Evolutionary conservation across 192 early-diverging fungal genomes (phyloP).

Genomic region (Umbelopsis vinacea): DNA sequence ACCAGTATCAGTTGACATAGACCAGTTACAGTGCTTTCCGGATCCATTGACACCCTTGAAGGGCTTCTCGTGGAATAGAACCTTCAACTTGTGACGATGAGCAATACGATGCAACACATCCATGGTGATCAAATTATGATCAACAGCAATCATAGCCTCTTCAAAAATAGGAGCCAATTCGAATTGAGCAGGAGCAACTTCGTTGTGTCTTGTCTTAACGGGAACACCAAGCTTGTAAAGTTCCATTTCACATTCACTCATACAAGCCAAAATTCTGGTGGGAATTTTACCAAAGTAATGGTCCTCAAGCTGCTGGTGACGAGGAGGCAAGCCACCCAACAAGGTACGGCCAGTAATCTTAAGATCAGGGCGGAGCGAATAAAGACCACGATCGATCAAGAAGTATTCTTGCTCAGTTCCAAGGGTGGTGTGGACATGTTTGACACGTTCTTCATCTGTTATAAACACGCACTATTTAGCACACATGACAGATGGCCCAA

Average conservation of each 20-base stretch:
- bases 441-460: constrained; percentile 64
- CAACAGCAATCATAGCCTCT: constrained; percentile 92
- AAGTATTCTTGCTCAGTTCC: constrained; percentile 99
- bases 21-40: constrained; percentile 99
- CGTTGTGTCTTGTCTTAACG: constrained; percentile 99
- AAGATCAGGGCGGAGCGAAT: constrained; percentile 92
- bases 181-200: constrained; percentile 98
- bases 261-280: constrained; percentile 85
- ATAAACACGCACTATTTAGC: background rate
- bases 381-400: constrained; percentile 94
- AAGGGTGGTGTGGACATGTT: constrained; percentile 88
- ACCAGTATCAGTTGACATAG: constrained; percentile 90
- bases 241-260: constrained; percentile 95
- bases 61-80: constrained; percentile 99
- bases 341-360: constrained; percentile 96
- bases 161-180: constrained; percentile 99
- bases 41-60: constrained; percentile 99
- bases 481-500: background rate
- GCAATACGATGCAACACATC: constrained; percentile 96
- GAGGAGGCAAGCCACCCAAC: constrained; percentile 91
- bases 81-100: constrained; percentile 96
- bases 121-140: constrained; percentile 99
- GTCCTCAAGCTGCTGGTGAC: constrained; percentile 99
- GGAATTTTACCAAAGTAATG: constrained; percentile 99
- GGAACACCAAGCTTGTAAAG: constrained; percentile 93